phyloP scores from a whole-genome alignment of 2,329 filamentous ascomycete species.

The Colletotrichum tofieldiae region DNA sequence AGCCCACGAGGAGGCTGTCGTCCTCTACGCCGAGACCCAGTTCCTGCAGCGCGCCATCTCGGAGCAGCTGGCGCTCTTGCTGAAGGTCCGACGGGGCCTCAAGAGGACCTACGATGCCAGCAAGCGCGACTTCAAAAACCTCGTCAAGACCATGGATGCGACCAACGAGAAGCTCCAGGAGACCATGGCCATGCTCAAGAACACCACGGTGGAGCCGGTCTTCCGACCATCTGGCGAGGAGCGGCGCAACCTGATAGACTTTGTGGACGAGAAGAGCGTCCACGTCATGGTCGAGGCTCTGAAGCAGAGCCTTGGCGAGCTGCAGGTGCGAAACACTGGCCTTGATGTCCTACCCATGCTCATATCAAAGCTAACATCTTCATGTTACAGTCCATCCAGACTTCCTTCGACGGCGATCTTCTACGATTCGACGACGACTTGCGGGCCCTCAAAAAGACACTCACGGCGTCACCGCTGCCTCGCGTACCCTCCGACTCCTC shows the following conservation, averaged over 20 bases:
- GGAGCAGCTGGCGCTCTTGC: conserved; percentile 69
- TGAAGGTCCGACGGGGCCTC: conserved; percentile 66
- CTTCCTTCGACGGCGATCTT: conserved; percentile 83
- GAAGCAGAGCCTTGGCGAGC: conserved; percentile 79
- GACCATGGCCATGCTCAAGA: conserved; percentile 76
- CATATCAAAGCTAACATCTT: neutral
- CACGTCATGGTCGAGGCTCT: conserved; percentile 76
- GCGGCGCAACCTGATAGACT: conserved; percentile 79
- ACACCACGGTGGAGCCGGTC: conserved; percentile 74
- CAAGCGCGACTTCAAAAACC: conserved; percentile 72
- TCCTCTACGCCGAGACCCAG: conserved; percentile 78
- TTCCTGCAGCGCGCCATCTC: conserved; percentile 76
- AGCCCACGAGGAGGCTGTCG: conserved; percentile 83
- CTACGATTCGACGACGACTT: conserved; percentile 83
- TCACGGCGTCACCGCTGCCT: conserved; percentile 59
- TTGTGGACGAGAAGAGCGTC: conserved; percentile 82
- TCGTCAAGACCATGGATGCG: conserved; percentile 77
- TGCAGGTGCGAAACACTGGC: conserved; percentile 67
- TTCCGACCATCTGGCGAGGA: conserved; percentile 74
- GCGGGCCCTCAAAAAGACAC: conserved; percentile 72
- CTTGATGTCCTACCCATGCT: neutral
- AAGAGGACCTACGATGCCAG: conserved; percentile 71
- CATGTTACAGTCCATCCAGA: conserved; percentile 70
- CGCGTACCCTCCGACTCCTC: conserved; percentile 55
- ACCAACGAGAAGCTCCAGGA: conserved; percentile 75